Base-by-base conservation (phyloP, 306 rosid genomes). In the Abrus precatorius region DNA sequence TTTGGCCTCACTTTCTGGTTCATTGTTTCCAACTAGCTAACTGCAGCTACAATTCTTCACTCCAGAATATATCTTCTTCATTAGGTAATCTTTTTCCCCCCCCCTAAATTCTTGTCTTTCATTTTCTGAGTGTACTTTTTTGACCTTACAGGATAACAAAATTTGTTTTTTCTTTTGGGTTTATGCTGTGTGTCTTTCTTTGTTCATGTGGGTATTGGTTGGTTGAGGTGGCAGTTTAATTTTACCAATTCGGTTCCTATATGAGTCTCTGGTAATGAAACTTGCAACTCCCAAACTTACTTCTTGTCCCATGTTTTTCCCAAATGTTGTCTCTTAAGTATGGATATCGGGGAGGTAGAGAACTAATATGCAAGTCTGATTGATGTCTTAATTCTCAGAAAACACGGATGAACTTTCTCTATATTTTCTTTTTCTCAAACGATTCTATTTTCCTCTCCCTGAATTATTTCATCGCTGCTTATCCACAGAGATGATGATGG, bases 1-100 rank as follows among this genome's bases (percentile, higher is more conserved):
- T 80, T 83, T 64, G 55, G 63, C 33, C 55, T 67, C 79, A 61
- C 27, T 85, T 80, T 80, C 76, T 74, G 72, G 36, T 63, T 63
- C 79, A 29, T 53, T 70, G 60, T 55, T 27, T 82, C 79, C 80
- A 74, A 41, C 81, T 76, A 3, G 40, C 32, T 65, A 20, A 13
- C 79, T 54, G 74, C 80, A 45, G 54, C 61, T 69, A 45, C 54
- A 69, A 63, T 60, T 83, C 59, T 40, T 40, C 47, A 49, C 68
- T 76, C 72, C 8, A 48, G 38, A 32, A 60, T 56, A n/a, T 62
- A n/a, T 77, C 65, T 65, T 44, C 41, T 57, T 83, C 75, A n/a
- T 59, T 59, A 61, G 84, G 85, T 86, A 64, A 30, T 11, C 10
- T 33, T 43, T 66, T 79, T 56, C 1, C 0, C 0, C 0, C 0